Evolutionary conservation across 768 basidiomycete species (phyloP).

Genomic region (Calvatia gigantea): DNA sequence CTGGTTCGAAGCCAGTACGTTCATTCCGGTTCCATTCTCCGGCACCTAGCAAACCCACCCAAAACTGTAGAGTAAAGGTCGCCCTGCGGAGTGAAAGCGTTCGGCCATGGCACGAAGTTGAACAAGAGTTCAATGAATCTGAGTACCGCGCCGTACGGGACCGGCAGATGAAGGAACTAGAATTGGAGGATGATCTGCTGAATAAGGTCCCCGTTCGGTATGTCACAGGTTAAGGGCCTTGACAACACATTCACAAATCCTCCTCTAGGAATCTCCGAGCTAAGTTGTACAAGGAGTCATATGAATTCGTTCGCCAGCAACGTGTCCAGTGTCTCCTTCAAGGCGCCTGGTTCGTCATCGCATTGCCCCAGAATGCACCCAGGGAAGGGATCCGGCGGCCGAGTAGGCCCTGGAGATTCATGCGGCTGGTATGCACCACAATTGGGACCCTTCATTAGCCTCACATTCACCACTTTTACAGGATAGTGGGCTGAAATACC

Average conservation of each 20-base stretch:
- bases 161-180: slow-evolving; percentile 87
- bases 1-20: slow-evolving; percentile 84
- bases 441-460: background rate
- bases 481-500: slow-evolving; percentile 75
- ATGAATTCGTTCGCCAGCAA: slow-evolving; percentile 86
- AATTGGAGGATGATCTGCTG: slow-evolving; percentile 82
- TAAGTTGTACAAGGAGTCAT: slow-evolving; percentile 86
- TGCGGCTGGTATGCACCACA: slow-evolving; percentile 62
- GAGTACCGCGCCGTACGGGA: slow-evolving; percentile 87
- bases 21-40: background rate
- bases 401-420: slow-evolving; percentile 77
- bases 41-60: slow-evolving; percentile 8
- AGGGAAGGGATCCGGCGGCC: slow-evolving; percentile 56
- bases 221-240: slow-evolving; percentile 21
- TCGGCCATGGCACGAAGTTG: slow-evolving; percentile 81
- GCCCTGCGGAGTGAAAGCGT: slow-evolving; percentile 72
- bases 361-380: slow-evolving; percentile 49
- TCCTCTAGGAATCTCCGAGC: slow-evolving; percentile 71
- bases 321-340: slow-evolving; percentile 84
- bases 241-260: background rate
- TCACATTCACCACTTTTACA: slow-evolving; percentile 25
- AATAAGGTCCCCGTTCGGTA: slow-evolving; percentile 85
- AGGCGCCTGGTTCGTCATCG: slow-evolving; percentile 92
- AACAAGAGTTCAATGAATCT: slow-evolving; percentile 73
- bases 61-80: slow-evolving; percentile 57